Evolutionary conservation across 1,284 basidiomycete genomes (phyloP), one percentile per base, ranked within the genome.

Genomic region (Leccinum pachyderme): DNA sequence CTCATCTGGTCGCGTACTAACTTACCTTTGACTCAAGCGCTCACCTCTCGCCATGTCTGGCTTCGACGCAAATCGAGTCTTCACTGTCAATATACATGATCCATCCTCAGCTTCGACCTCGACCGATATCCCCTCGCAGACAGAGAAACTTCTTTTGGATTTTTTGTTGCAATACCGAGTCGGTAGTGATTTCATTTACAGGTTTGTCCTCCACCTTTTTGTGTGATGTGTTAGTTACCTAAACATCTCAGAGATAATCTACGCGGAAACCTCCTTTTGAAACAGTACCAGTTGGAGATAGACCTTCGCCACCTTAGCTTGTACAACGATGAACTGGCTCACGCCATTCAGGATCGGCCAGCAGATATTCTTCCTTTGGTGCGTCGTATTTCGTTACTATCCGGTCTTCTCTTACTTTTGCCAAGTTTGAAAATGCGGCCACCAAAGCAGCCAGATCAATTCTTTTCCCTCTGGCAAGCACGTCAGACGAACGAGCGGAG

Each of bases 261-360:
- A 44, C 84, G 95, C 22, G 91, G 87, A 47, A 97, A 95, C 66
- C 74, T 98, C 37, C 81, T 99, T 13, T 75, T 97, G 57, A 95
- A 95, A 71, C 92, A 95, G 62, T 87, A 95, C 66, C 83, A 94
- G 18, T 82, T 99, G 24, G 95, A 99, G 67, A 88, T 99, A 22
- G 93, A 97, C 71, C 81, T 99, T 61, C 84, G 89, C 48, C 94
- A 99, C 74, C 75, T 99, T 46, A 85, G 88, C 60, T 79, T 96
- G 24, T 99, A 89, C 80, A 95, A 95, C 67, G 93, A 97, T 64
- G 92, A 96, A 67, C 79, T 99, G 18, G 94, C 94, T 1, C 93
- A 96, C 70, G 84, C 85, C 27, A 86, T 98, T 53, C 91, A 97
- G 66, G 91, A 95, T 62, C 80, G 81, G 61, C 97, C 97, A 2